Evolutionary conservation across 176 grass and related monocot genomes (phyloP), one percentile per base, ranked within the genome.

Genomic region (Rhynchospora tenuis): DNA sequence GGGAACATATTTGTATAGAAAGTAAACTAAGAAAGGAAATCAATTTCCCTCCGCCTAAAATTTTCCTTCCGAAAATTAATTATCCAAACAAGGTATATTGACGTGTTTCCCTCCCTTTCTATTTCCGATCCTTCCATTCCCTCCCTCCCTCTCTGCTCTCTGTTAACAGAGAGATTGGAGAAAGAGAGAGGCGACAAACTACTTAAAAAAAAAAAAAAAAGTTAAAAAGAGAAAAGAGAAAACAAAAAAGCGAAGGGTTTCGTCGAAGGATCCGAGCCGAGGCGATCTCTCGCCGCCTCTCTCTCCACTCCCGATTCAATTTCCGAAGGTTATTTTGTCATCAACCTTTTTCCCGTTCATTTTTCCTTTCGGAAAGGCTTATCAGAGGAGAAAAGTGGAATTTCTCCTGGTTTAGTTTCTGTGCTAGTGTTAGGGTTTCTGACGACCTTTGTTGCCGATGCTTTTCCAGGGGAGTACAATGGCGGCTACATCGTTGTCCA

Each of bases 401-500:
- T 77, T 31, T 55, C 48, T 54, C 73, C 48, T 31, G 14, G 48
- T 9, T 38, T 77, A 10, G 13, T 54, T 77, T 22, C 23, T 27
- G 15, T 81, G 42, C 54, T 77, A 76, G 83, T 23, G 52, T 85
- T 77, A 85, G 83, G 72, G 56, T 72, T 76, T 76, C 28, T 78
- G 52, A 85, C 58, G 31, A 5, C 24, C 5, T 22, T 85, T 77
- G 33, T 45, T 38, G 2, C 0, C 19, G 31, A 15, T 43, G 14
- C 14, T 72, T 73, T 27, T 46, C 6, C 44, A 85, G 56, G 48
- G 69, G 51, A 78, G 5, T 7, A 59, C 28, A 85, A 85, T 75
- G 83, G 80, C 80, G 80, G 80, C 80, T 47, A 48, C 80, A 50
- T 82, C 54, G 44, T 82, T 82, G 61, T 52, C 80, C 59, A 31